phyloP scores from a whole-genome alignment of 2,329 filamentous ascomycete genomes.

The Fusarium musae region DNA sequence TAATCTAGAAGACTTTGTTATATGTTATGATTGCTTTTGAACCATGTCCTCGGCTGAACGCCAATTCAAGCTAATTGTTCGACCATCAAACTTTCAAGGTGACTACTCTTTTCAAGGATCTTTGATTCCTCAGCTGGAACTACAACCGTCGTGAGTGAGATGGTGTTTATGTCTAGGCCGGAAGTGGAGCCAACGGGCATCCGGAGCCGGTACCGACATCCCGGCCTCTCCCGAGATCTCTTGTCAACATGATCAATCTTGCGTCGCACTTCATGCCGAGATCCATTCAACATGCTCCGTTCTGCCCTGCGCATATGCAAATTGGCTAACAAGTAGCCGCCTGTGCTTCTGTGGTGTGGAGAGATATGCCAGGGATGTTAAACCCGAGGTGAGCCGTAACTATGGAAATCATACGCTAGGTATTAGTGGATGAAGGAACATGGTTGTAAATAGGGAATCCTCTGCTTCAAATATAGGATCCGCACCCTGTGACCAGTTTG shows the following conservation, averaged over 20 bases:
- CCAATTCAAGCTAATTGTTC: not conserved
- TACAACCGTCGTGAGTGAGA: conserved; percentile 11
- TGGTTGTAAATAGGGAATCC: not conserved
- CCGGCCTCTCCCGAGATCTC: conserved; percentile 31
- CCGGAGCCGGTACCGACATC: conserved; percentile 30
- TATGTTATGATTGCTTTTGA: not conserved
- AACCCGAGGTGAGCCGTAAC: conserved; percentile 31
- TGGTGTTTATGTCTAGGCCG: not conserved
- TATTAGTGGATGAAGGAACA: not conserved
- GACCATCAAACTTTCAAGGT: not conserved
- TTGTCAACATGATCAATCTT: conserved; percentile 26
- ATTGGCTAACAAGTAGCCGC: not conserved
- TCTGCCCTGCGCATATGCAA: not conserved
- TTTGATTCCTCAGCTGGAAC: not conserved
- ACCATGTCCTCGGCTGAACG: not conserved
- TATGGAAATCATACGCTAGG: not conserved
- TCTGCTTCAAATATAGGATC: not conserved
- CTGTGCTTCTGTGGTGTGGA: not conserved
- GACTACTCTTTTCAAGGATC: not conserved
- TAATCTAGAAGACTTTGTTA: not conserved
- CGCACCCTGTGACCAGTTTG: no score
- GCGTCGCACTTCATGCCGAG: conserved; percentile 21
- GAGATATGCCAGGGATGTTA: not conserved
- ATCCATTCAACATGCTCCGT: conserved; percentile 1
- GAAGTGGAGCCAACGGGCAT: conserved; percentile 14